These are phyloP conservation scores for Boechera divaricarpa DNA, from an alignment of 345 rosid species.

Conservation along the genomic window DNA sequence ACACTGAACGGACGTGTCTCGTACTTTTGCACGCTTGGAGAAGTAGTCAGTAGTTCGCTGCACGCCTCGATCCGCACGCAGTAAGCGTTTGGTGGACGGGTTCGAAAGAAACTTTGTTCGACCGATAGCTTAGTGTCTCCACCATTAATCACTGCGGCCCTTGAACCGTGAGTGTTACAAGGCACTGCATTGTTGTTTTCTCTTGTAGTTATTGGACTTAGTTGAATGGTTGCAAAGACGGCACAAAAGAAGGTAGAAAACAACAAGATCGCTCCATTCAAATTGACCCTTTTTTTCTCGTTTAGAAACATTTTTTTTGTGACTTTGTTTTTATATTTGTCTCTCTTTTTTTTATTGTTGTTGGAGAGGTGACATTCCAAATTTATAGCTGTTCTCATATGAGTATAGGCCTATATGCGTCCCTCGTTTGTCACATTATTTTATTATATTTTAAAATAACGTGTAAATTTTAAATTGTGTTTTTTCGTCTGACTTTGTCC, in stretches of 20 bases:
- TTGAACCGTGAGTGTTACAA: slow-evolving; percentile 19
- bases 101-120: not conserved
- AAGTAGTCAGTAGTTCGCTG: not conserved
- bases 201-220: not conserved
- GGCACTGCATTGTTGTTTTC: not conserved
- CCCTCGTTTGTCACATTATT: not conserved
- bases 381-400: not conserved
- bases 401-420: not conserved
- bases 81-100: slow-evolving; percentile 28
- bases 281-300: not conserved
- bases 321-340: not conserved
- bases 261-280: not conserved
- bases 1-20: slow-evolving; percentile 27
- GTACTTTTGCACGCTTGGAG: not conserved
- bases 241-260: slow-evolving; percentile 8
- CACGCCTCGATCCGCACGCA: not conserved
- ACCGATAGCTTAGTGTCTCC: not conserved
- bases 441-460: no score
- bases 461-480: no score
- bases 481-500: no score
- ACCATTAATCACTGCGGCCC: not conserved
- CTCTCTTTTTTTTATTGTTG: not conserved
- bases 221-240: slow-evolving; percentile 12
- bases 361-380: not conserved
- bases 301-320: slow-evolving; percentile 2